Conservation (phyloP, 2,329 filamentous ascomycete species). For the Didymella exigua region DNA sequence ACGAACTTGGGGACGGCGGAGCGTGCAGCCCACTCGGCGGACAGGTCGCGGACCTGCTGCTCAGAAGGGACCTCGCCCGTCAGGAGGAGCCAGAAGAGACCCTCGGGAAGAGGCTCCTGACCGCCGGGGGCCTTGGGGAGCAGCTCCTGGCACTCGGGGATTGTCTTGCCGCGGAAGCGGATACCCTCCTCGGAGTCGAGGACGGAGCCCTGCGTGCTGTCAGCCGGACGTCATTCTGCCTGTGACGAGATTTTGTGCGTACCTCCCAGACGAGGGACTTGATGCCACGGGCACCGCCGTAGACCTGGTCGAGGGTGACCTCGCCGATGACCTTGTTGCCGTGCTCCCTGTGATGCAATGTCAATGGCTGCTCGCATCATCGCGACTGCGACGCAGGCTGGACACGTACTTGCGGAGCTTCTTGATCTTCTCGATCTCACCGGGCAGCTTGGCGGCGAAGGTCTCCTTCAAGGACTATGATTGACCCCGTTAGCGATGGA, state of each 20-base stretch:
- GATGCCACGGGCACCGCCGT: constrained; percentile 98
- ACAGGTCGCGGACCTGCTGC: constrained; percentile 97
- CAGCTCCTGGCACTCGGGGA: constrained; percentile 96
- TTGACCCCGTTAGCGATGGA: constrained; percentile 36
- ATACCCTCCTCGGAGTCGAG: constrained; percentile 99
- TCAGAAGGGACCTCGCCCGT: constrained; percentile 97
- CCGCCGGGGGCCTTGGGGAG: constrained; percentile 97
- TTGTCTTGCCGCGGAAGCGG: constrained; percentile 98
- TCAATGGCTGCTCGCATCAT: constrained; percentile 28
- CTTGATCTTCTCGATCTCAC: constrained; percentile 99
- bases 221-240: constrained; percentile 46
- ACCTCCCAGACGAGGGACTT: constrained; percentile 96
- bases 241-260: constrained; percentile 1
- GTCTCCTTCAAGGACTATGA: constrained; percentile 93
- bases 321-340: constrained; percentile 95
- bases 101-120: constrained; percentile 95
- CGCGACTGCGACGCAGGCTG: background rate
- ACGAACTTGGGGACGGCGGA: constrained; percentile 97
- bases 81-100: constrained; percentile 99
- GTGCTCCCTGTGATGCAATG: constrained; percentile 70
- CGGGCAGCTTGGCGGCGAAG: constrained; percentile 93
- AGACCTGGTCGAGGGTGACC: constrained; percentile 99
- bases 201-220: constrained; percentile 65
- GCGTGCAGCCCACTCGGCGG: constrained; percentile 97
- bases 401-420: constrained; percentile 81